Conservation (phyloP, 1,284 basidiomycete species). For the Ceratobasidium sp. region DNA sequence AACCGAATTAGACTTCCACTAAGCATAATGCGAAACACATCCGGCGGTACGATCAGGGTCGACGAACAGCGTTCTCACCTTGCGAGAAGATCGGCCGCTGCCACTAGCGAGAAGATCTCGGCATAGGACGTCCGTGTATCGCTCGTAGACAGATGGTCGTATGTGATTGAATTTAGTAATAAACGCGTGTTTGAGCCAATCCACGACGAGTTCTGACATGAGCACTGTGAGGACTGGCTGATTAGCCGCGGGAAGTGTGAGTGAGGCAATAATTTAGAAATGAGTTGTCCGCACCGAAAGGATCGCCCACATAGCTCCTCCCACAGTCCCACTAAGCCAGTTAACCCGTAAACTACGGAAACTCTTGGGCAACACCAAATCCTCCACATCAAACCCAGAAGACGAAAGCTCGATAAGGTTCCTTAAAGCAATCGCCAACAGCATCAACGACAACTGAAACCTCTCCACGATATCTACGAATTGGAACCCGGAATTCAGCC, state of each 20-base stretch:
- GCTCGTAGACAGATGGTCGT: slow-evolving; percentile 92
- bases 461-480: slow-evolving; percentile 93
- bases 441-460: slow-evolving; percentile 93
- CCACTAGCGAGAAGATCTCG: slow-evolving; percentile 85
- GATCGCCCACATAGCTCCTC: slow-evolving; percentile 75
- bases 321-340: slow-evolving; percentile 30
- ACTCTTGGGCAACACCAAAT: slow-evolving; percentile 79
- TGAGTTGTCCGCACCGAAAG: slow-evolving; percentile 73
- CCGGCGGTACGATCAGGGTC: background rate
- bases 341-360: slow-evolving; percentile 82
- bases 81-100: slow-evolving; percentile 74
- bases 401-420: slow-evolving; percentile 96
- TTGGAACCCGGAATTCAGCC: slow-evolving; percentile 4
- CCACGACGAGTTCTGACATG: slow-evolving; percentile 92
- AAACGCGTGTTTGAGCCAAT: slow-evolving; percentile 99
- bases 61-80: slow-evolving; percentile 59
- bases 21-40: background rate
- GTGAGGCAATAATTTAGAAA: background rate
- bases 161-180: slow-evolving; percentile 99
- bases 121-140: slow-evolving; percentile 96
- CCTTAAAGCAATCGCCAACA: slow-evolving; percentile 89
- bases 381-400: slow-evolving; percentile 81
- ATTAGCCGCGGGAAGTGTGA: background rate
- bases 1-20: slow-evolving; percentile 9
- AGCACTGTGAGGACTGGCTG: slow-evolving; percentile 93